Evolutionary conservation across 2,329 filamentous ascomycete species (phyloP).

Genomic region (Aspergillus nomiae): DNA sequence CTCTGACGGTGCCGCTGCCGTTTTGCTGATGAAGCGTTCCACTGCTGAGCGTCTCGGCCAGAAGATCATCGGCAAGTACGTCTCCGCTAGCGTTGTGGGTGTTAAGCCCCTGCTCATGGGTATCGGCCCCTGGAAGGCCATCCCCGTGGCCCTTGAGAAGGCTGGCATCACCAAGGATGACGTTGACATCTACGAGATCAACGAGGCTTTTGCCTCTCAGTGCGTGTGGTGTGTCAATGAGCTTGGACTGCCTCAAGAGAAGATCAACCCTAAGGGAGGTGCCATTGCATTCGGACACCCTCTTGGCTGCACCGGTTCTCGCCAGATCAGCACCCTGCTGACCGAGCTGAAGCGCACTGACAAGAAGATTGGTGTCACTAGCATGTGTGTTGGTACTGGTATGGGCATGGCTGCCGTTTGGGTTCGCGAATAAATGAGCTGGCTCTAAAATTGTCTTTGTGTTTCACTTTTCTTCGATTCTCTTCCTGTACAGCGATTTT

Average conservation of each 20-base stretch:
- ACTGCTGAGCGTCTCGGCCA: constrained; percentile 88
- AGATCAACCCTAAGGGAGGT: constrained; percentile 96
- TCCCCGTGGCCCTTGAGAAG: constrained; percentile 86
- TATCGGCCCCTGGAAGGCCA: constrained; percentile 91
- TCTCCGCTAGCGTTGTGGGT: constrained; percentile 80
- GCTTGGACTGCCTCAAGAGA: constrained; percentile 76
- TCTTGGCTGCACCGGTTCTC: constrained; percentile 87
- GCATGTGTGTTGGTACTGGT: constrained; percentile 94
- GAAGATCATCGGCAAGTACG: constrained; percentile 88
- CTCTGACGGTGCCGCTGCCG: constrained; percentile 91
- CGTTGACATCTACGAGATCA: constrained; percentile 98
- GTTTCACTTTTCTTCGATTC: constrained; percentile 16
- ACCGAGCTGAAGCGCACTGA: constrained; percentile 85
- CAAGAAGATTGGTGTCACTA: constrained; percentile 85
- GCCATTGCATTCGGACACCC: constrained; percentile 97
- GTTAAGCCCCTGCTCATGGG: constrained; percentile 95
- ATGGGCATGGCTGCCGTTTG: constrained; percentile 98
- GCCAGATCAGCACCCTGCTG: constrained; percentile 89
- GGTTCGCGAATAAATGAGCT: constrained; percentile 76
- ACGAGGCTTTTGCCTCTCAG: constrained; percentile 96
- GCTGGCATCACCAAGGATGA: constrained; percentile 85
- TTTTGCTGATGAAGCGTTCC: constrained; percentile 91
- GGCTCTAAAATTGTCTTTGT: constrained; percentile 18
- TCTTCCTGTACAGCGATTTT: constrained; percentile 19
- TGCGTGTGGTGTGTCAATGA: constrained; percentile 92